phyloP scores from a whole-genome alignment of 306 rosid species.

The Canavalia gladiata region DNA sequence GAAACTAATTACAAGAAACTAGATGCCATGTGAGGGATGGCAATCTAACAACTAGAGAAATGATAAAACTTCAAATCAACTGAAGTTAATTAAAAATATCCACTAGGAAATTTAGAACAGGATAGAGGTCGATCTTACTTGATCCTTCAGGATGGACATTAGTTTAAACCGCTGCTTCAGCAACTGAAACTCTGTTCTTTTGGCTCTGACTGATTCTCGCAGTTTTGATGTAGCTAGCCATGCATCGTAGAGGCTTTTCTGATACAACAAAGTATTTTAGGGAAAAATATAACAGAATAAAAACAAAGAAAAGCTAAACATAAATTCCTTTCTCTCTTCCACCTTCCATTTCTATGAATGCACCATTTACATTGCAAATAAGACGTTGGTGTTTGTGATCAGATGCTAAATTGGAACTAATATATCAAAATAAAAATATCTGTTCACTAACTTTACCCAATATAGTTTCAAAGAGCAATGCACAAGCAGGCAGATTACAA shows the following conservation, averaged over 20 bases:
- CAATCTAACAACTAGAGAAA: conserved; percentile 16
- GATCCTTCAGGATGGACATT: conserved; percentile 78
- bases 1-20: conserved; percentile 34
- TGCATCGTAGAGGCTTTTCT: conserved; percentile 82
- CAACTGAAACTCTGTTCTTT: conserved; percentile 75
- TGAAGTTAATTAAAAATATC: conserved; percentile 12
- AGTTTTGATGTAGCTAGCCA: conserved; percentile 75
- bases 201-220: conserved; percentile 90
- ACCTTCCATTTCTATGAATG: neutral
- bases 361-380: neutral
- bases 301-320: conserved; percentile 27
- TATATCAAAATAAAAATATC: conserved; percentile 13
- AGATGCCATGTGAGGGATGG: conserved; percentile 15
- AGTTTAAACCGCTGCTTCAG: conserved; percentile 76
- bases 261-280: conserved; percentile 55
- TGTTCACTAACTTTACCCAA: neutral
- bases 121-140: conserved; percentile 67
- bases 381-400: neutral
- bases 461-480: conserved; percentile 18
- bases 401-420: neutral
- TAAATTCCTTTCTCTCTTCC: neutral
- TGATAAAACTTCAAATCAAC: conserved; percentile 25
- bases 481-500: neutral
- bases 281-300: conserved; percentile 15
- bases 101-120: conserved; percentile 21